Conservation (phyloP, 2,329 filamentous ascomycete genomes). For the Trichophyton benhamiae region DNA sequence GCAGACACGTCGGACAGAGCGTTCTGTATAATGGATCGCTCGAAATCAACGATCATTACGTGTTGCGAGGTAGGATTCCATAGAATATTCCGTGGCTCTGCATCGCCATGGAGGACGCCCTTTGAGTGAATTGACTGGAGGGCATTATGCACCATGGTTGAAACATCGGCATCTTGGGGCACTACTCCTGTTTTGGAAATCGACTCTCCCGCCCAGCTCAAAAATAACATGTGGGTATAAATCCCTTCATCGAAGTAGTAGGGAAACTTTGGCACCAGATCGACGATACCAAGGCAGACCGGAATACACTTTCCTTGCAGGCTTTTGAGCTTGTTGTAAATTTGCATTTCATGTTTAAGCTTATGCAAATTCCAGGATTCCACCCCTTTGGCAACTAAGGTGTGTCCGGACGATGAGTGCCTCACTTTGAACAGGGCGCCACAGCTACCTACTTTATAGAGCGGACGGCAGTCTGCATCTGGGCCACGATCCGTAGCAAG, state of each 20-base stretch:
- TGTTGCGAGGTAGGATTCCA: background rate
- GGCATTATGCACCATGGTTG: background rate
- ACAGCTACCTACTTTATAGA: background rate
- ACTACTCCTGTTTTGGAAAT: background rate
- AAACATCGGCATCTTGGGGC: background rate
- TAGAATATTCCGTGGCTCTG: background rate
- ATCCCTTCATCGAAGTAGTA: constrained; percentile 5
- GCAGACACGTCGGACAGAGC: background rate
- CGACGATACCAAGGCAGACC: constrained; percentile 7
- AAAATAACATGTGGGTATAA: constrained; percentile 7
- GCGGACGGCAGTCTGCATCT: constrained; percentile 7
- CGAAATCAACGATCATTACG: background rate
- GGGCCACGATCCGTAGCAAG: constrained; percentile 7
- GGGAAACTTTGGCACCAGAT: background rate
- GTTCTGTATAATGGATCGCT: background rate
- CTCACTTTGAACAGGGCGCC: background rate
- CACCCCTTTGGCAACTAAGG: background rate
- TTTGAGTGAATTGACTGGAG: background rate
- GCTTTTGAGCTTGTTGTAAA: constrained; percentile 1
- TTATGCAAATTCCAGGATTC: background rate
- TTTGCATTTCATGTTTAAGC: background rate
- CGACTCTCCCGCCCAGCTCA: constrained; percentile 5
- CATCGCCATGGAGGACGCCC: background rate
- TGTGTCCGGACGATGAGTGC: background rate
- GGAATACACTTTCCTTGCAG: constrained; percentile 5